Evolutionary conservation across 208 protist genomes (phyloP).

Genomic region (Vickermania ingenoplastis): DNA sequence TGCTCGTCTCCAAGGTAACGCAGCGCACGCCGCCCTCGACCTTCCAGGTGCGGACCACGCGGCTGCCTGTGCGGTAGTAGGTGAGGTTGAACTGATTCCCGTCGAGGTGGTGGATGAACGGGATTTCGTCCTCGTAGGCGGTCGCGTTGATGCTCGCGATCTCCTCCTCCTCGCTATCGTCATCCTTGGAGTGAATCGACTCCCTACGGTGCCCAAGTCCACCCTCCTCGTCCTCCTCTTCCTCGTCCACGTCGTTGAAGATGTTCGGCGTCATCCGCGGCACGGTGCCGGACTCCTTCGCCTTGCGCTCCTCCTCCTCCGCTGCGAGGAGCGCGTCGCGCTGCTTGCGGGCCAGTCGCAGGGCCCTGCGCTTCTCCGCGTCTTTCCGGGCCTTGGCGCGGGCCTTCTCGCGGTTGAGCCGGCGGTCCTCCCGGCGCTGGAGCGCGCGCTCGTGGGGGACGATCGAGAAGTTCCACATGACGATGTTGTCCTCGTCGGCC

Average conservation of each 20-base stretch:
- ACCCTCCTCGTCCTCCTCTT: conserved; percentile 1
- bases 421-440: conserved; percentile 5
- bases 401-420: neutral
- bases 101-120: conserved; percentile 8
- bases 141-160: conserved; percentile 1
- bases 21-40: conserved; percentile 44
- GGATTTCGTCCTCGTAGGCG: conserved; percentile 1
- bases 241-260: neutral
- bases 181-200: neutral
- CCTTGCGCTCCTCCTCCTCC: neutral
- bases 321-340: neutral
- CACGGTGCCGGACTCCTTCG: conserved; percentile 1
- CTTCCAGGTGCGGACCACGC: conserved; percentile 25
- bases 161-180: neutral
- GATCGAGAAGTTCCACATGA: conserved; percentile 48
- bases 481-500: conserved; percentile 55
- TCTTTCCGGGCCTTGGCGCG: conserved; percentile 5
- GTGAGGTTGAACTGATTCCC: conserved; percentile 18
- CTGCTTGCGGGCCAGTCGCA: neutral
- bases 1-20: conserved; percentile 12
- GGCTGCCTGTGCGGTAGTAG: conserved; percentile 8
- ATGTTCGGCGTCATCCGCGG: neutral
- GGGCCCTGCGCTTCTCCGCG: neutral
- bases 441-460: conserved; percentile 5
- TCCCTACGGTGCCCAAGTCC: neutral